Conservation (phyloP, 1,139 yeast species). For the Pichia sp. region DNA sequence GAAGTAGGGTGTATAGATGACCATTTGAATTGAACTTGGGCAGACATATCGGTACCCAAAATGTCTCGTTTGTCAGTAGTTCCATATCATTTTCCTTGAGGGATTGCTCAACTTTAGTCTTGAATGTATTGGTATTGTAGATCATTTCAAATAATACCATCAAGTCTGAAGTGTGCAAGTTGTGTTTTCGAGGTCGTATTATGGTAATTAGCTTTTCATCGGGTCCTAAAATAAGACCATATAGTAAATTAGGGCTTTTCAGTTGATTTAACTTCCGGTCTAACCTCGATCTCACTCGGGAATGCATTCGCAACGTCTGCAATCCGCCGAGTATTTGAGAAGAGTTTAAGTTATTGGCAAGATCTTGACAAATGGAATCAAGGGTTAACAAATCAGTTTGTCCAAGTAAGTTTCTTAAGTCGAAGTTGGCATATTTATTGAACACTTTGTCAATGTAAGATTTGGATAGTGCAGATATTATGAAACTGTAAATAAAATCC, state of each 20-base stretch:
- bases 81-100: conserved; percentile 12
- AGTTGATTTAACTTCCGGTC: conserved; percentile 34
- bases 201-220: conserved; percentile 52
- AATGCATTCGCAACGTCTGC: conserved; percentile 47
- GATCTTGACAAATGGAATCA: conserved; percentile 51
- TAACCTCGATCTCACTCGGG: conserved; percentile 39
- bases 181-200: conserved; percentile 55
- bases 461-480: conserved; percentile 73
- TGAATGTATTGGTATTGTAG: conserved; percentile 44
- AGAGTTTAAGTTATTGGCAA: conserved; percentile 41
- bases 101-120: conserved; percentile 17
- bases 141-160: conserved; percentile 58
- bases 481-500: conserved; percentile 65
- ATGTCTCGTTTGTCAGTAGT: conserved; percentile 46
- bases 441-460: conserved; percentile 67
- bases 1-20: conserved; percentile 74
- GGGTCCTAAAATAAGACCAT: conserved; percentile 54
- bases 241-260: conserved; percentile 39
- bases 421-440: conserved; percentile 69
- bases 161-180: conserved; percentile 63
- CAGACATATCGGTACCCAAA: conserved; percentile 91
- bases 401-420: conserved; percentile 68
- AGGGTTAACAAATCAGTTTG: conserved; percentile 60
- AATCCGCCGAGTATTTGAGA: conserved; percentile 55
- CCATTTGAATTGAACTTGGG: conserved; percentile 89